Evolutionary conservation across 2,329 filamentous ascomycete species (phyloP), one percentile per base, ranked within the genome.

Genomic region (Aspergillus sp.): DNA sequence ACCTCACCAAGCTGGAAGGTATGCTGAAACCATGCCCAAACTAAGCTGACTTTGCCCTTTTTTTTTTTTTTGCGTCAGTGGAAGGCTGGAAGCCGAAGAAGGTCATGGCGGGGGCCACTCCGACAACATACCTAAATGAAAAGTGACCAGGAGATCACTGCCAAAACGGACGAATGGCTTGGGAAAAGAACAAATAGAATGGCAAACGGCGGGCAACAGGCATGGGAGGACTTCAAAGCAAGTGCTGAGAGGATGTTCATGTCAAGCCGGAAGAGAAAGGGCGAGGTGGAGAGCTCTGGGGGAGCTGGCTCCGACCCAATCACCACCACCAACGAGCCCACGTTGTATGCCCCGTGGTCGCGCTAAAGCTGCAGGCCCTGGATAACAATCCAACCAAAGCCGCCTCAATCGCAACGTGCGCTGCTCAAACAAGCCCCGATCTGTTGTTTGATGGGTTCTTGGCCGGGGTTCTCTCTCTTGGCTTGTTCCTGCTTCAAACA

Each of bases 261-360:
- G 45, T 48, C 34, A 56, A 48, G 39, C 38, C 44, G 26, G 15
- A 22, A 50, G 18, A 32, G 51, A 48, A 41, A 56, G 58, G 52
- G 39, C 44, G 17, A 57, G 57, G 58, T 59, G 60, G 63, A 24
- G 60, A 64, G 56, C 60, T 61, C 53, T 59, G 56, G 18, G 55
- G 42, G 48, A 63, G 62, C 58, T 64, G 56, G 39, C 30, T 57
- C 58, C 60, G 57, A 53, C 3, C 63, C 61, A 65, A 65, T 62
- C 48, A 62, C 3, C 7, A n/a, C 17, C 18, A 42, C 20, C 26
- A 48, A 55, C 48, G 18, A 26, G 50, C 63, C 63, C 63, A 64
- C 63, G 63, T 64, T 64, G 53, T 38, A 30, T 44, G 26, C 42
- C 48, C 44, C 7, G 41, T 32, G 36, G 45, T 42, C 52, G 43